phyloP scores from a whole-genome alignment of 108 stramenopile genomes.

The Cyclotella distinguenda region DNA sequence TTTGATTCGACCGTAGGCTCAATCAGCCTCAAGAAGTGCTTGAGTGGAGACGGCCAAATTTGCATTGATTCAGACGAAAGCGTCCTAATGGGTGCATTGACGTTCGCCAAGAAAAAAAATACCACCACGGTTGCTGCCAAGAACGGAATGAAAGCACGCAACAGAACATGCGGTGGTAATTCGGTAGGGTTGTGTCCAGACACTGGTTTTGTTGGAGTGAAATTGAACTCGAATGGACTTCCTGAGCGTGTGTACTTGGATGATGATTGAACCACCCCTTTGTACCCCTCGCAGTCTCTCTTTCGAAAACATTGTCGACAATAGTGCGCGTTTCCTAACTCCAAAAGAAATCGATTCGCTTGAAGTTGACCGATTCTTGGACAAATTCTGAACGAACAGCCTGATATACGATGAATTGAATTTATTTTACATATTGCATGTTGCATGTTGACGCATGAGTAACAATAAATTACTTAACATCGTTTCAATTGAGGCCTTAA shows the following conservation, averaged over 20 bases:
- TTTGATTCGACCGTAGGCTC: slow-evolving; percentile 34
- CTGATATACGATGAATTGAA: no score
- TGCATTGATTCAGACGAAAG: slow-evolving; percentile 73
- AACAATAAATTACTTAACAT: no score
- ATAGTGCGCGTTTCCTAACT: not conserved
- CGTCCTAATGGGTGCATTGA: slow-evolving; percentile 48
- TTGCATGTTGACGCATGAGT: no score
- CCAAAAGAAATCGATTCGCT: not conserved
- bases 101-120: slow-evolving; percentile 43
- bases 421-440: no score
- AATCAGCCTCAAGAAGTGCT: slow-evolving; percentile 61
- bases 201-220: slow-evolving; percentile 38
- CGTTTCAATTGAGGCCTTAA: no score
- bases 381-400: no score
- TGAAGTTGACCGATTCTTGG: slow-evolving; percentile 5
- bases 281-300: not conserved
- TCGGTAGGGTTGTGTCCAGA: slow-evolving; percentile 12
- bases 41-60: slow-evolving; percentile 73
- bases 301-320: not conserved
- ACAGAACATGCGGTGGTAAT: not conserved
- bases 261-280: slow-evolving; percentile 19
- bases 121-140: not conserved
- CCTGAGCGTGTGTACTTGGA: slow-evolving; percentile 31
- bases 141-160: slow-evolving; percentile 14
- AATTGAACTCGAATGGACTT: slow-evolving; percentile 32